phyloP scores from a whole-genome alignment of 257 asterid species.

The Avicennia marina region DNA sequence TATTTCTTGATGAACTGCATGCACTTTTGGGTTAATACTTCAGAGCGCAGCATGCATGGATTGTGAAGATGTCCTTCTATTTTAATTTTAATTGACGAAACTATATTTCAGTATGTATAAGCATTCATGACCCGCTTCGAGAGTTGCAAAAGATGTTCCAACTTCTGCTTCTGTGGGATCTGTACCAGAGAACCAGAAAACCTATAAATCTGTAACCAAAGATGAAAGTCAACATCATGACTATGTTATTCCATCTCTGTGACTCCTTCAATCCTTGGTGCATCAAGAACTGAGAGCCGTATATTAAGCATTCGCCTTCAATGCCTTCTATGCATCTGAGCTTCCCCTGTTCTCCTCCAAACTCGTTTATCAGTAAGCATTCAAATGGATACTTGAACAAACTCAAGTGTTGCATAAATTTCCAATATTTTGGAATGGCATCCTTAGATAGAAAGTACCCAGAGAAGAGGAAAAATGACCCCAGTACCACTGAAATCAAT shows the following conservation, averaged over 20 bases:
- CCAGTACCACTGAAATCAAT: constrained; percentile 45
- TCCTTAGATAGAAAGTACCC: constrained; percentile 69
- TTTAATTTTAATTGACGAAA: no score
- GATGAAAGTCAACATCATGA: constrained; percentile 48
- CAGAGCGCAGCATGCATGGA: no score
- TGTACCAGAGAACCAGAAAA: no score
- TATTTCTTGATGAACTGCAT: no score
- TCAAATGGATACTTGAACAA: constrained; percentile 82
- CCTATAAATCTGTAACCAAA: no score
- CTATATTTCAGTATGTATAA: no score
- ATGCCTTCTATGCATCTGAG: constrained; percentile 42
- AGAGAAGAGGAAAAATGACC: constrained; percentile 72
- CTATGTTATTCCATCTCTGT: constrained; percentile 56
- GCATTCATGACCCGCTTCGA: no score
- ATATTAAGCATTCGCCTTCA: constrained; percentile 41
- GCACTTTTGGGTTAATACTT: no score
- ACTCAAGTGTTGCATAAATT: constrained; percentile 59
- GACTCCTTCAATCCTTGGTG: constrained; percentile 53
- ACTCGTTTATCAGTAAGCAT: constrained; percentile 71
- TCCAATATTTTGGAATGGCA: constrained; percentile 55
- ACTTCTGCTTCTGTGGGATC: no score
- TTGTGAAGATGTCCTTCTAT: no score
- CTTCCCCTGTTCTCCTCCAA: constrained; percentile 52
- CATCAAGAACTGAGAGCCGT: constrained; percentile 46
- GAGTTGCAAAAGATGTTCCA: no score